These are phyloP conservation scores for Ascochyta lentis DNA, from an alignment of 2,329 filamentous ascomycete genomes.

Conservation along the genomic window DNA sequence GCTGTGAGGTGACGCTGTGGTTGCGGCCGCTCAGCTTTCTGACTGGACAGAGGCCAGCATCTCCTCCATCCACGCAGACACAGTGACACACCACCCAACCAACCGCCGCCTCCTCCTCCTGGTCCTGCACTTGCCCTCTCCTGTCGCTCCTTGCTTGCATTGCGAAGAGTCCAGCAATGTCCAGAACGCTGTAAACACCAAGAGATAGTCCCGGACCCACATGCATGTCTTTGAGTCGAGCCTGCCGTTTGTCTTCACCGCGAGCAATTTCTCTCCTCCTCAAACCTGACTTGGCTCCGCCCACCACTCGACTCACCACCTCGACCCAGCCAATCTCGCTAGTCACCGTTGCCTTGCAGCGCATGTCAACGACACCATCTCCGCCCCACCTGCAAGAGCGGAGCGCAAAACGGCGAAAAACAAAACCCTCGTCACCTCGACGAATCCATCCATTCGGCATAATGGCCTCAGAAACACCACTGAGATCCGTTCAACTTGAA, in stretches of 20 bases:
- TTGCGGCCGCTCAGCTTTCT: constrained; percentile 43
- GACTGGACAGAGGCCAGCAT: constrained; percentile 39
- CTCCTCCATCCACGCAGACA: constrained; percentile 28
- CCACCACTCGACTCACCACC: constrained; percentile 9
- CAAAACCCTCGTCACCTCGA: constrained; percentile 23
- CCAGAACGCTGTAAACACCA: neutral
- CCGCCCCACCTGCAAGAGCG: constrained; percentile 33
- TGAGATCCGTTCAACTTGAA: constrained; percentile 50
- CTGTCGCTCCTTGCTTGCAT: constrained; percentile 6
- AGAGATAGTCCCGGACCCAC: constrained; percentile 12
- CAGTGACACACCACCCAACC: constrained; percentile 19
- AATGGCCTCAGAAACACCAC: constrained; percentile 33
- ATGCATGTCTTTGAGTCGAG: constrained; percentile 41
- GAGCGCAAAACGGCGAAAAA: constrained; percentile 42
- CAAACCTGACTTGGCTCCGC: constrained; percentile 29
- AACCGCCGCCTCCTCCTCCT: constrained; percentile 9
- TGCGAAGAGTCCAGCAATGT: constrained; percentile 1
- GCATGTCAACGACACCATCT: constrained; percentile 40
- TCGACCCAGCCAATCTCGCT: constrained; percentile 5
- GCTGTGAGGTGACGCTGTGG: constrained; percentile 30
- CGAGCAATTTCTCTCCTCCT: constrained; percentile 30
- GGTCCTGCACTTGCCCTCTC: constrained; percentile 9
- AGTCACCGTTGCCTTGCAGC: constrained; percentile 20
- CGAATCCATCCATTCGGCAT: constrained; percentile 35
- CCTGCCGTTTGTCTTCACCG: constrained; percentile 37